Conservation (phyloP, 768 basidiomycete genomes). For the Mycena albidolilacea region DNA sequence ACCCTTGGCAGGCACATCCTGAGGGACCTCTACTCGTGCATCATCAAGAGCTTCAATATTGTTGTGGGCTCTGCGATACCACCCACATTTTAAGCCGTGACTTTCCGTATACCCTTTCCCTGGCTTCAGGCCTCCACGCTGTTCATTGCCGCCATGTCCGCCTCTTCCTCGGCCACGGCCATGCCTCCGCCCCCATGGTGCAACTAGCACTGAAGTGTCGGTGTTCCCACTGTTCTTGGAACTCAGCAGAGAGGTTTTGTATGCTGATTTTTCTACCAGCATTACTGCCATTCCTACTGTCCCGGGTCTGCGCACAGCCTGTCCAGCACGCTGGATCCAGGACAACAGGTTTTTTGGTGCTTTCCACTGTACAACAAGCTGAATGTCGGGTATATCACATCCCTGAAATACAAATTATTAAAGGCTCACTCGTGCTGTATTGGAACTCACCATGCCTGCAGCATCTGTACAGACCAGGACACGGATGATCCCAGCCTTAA, state of each 20-base stretch:
- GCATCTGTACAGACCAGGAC: slow-evolving; percentile 29
- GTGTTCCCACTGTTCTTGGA: no score
- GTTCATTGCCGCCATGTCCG: no score
- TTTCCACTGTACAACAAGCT: slow-evolving; percentile 57
- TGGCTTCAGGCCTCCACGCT: background rate
- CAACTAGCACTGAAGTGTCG: no score
- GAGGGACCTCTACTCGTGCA: background rate
- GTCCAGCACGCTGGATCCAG: slow-evolving; percentile 22
- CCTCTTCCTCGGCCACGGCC: background rate
- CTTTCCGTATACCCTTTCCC: slow-evolving; percentile 7
- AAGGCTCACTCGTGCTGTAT: no score
- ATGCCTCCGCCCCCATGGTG: background rate
- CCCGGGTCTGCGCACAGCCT: slow-evolving; percentile 45
- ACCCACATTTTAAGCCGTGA: slow-evolving; percentile 19
- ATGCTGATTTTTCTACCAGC: slow-evolving; percentile 41
- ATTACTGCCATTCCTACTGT: slow-evolving; percentile 45
- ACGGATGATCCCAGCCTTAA: no score
- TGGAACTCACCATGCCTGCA: slow-evolving; percentile 51
- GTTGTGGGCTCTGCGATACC: background rate
- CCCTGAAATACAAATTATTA: background rate
- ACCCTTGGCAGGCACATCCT: slow-evolving; percentile 5
- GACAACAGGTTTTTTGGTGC: slow-evolving; percentile 45
- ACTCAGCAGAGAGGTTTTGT: background rate
- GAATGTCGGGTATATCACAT: slow-evolving; percentile 47
- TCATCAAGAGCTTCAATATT: no score